Evolutionary conservation across 257 asterid species (phyloP).

Genomic region (Linaria vulgaris): DNA sequence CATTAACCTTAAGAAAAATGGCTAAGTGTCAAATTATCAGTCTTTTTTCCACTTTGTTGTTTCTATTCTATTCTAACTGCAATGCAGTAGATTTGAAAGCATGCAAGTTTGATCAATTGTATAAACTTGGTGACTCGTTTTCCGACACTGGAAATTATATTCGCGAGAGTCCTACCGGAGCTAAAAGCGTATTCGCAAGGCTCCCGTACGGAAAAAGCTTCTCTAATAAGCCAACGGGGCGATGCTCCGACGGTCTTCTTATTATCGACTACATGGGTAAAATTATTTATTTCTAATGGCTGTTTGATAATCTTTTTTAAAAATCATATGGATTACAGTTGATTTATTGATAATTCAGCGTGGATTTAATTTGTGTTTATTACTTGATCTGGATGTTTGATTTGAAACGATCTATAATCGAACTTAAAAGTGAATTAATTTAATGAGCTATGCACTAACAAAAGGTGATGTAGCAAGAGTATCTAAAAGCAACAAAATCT

Average conservation of each 20-base stretch:
- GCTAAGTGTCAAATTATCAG: neutral
- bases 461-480: no score
- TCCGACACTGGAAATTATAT: constrained; percentile 35
- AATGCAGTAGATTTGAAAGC: constrained; percentile 23
- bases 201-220: constrained; percentile 32
- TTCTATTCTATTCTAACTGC: constrained; percentile 6
- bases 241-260: constrained; percentile 31
- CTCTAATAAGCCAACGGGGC: constrained; percentile 23
- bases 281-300: no score
- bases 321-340: no score
- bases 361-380: no score
- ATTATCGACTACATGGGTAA: constrained; percentile 27
- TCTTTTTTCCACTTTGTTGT: constrained; percentile 5
- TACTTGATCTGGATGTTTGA: no score
- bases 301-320: no score
- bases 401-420: no score
- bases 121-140: constrained; percentile 31
- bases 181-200: constrained; percentile 17
- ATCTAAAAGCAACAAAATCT: no score
- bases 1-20: constrained; percentile 3
- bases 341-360: no score
- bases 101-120: constrained; percentile 26
- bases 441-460: no score
- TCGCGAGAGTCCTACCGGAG: constrained; percentile 18
- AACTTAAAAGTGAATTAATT: no score